Base-by-base conservation (phyloP, 1,139 yeast species). In the Pneumocystis canis region DNA sequence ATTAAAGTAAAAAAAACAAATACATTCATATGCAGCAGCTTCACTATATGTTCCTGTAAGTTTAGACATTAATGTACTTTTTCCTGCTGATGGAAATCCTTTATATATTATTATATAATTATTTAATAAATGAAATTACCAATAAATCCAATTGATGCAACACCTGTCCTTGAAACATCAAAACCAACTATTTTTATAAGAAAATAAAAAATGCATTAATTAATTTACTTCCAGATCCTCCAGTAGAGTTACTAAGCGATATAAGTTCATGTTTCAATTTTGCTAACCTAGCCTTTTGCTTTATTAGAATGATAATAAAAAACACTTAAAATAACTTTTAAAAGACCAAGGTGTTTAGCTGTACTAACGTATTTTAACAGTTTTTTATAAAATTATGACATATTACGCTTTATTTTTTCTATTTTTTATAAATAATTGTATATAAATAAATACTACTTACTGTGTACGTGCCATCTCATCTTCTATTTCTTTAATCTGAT, bases 111-210 rank as follows among this genome's bases (percentile, higher is more conserved):
- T 20, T 6, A 59, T 25, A 11, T 40, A 63, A 63, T 72, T 92
- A 94, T 64, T 98, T 98, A n/a, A 92, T 98, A 1, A 97, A 89
- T 1, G 98, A 98, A 73, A 92, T 92, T 16, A 47, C 99, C 99
- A 61, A 92, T 96, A 73, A 90, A 90, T 18, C 98, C 98, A 63
- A 92, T 94, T 5, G 95, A 84, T 5, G 97, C 97, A 9, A 87
- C 96, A 76, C 98, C 98, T 0, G 97, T 90, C 75, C 97, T 82
- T 14, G 96, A 95, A 58, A 94, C 98, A 77, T 92, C 99, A 75
- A 92, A 92, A 4, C 98, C 98, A 31, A 82, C 82, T 67, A 58
- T 16, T 18, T 20, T 5, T 35, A 28, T 53, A 40, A 61, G 63
- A 40, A 54, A 6, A n/a, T 28, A 16, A 37, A 28, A n/a, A 14